These are phyloP conservation scores for Phytophthora capsici DNA, from an alignment of 352 stramenopile species.

Conservation along the genomic window DNA sequence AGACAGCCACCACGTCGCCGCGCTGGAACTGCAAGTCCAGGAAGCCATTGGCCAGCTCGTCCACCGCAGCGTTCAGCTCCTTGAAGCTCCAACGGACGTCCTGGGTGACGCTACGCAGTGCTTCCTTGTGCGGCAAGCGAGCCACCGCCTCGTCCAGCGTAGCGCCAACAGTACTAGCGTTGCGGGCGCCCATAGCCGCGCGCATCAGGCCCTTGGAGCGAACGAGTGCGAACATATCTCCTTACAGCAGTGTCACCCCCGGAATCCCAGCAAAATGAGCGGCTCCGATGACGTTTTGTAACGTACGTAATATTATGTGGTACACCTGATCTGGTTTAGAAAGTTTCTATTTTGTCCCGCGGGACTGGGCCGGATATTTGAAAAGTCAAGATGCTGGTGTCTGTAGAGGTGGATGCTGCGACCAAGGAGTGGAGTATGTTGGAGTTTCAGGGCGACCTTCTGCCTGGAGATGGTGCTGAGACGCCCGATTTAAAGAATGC, in stretches of 20 bases:
- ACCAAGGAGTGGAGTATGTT: slow-evolving; percentile 82
- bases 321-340: too few relatives aligned
- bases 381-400: slow-evolving; percentile 57
- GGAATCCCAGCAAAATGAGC: slow-evolving; percentile 33
- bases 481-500: slow-evolving; percentile 46
- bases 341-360: too few relatives aligned
- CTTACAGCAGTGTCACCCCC: slow-evolving; percentile 16
- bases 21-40: slow-evolving; percentile 71
- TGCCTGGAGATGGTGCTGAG: slow-evolving; percentile 34
- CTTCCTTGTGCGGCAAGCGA: slow-evolving; percentile 87
- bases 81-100: slow-evolving; percentile 88
- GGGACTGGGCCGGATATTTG: too few relatives aligned
- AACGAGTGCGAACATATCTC: slow-evolving; percentile 69
- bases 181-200: slow-evolving; percentile 40
- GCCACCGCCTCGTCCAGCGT: slow-evolving; percentile 77
- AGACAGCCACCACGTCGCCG: slow-evolving; percentile 81
- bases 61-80: slow-evolving; percentile 76
- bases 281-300: slow-evolving; percentile 7
- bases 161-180: slow-evolving; percentile 71
- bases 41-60: slow-evolving; percentile 83
- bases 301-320: neutral
- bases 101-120: slow-evolving; percentile 82
- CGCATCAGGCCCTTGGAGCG: slow-evolving; percentile 63
- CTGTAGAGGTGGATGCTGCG: slow-evolving; percentile 66
- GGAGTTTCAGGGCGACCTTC: slow-evolving; percentile 82